Evolutionary conservation across 2,329 filamentous ascomycete species (phyloP), one percentile per base, ranked within the genome.

Genomic region (Nothophaeocryptopus gaeumannii): DNA sequence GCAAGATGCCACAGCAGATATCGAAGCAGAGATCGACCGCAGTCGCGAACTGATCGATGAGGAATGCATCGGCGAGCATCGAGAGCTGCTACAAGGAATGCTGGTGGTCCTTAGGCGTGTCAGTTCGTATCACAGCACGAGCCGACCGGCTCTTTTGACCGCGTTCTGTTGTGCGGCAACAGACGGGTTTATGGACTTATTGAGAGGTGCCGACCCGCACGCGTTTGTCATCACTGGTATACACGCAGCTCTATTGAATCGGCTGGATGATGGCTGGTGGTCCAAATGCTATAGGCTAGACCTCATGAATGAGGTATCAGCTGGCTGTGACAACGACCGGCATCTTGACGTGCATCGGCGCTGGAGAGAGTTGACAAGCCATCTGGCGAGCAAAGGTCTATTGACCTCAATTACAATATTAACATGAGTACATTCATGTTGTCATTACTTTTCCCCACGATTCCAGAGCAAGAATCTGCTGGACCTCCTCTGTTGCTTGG

Each of bases 221-320:
- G 38, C 42, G 8, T 29, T 36, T n/a, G 37, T 43, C 11, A 47
- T 51, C 14, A 29, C 34, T 29, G 48, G 35, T 11, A 33, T 43
- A 8, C 46, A 43, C 30, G 48, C 36, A 20, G 20, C 44, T 11
- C 13, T 45, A 9, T 29, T 51, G 11, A 11, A 39, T 10, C 36
- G 43, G 14, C 13, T 51, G 38, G 44, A 51, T 13, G 43, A 46
- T 34, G 43, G 43, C 9, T 51, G 43, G 48, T 51, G 43, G 48
- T 43, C 43, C 13, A 39, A 43, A 14, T 42, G 43, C 5, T 51
- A 37, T 29, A 42, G 40, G n/a, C 32, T 41, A 12, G 48, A 51
- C 34, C 38, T 51, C 14, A 42, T 51, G 15, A 9, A 37, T 5
- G 37, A 51, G 26, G 7, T 51, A 5, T 42, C 48, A 15, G 39